Base-by-base conservation (phyloP, 805 yeast genomes). In the Kluyveromyces siamensis region DNA sequence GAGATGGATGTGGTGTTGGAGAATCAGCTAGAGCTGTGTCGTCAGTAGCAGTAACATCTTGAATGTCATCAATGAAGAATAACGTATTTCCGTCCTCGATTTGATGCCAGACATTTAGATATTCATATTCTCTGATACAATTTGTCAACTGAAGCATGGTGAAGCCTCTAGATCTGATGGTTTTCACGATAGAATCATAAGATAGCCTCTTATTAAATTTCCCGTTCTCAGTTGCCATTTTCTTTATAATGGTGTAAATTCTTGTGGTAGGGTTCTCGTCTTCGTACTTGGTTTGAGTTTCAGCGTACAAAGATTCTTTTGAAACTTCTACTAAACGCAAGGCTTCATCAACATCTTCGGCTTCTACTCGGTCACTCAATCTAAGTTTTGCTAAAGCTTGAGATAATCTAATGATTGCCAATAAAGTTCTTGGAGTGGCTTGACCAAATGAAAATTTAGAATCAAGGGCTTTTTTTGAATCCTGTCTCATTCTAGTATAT, bases 341-440 rank as follows among this genome's bases (percentile, higher is more conserved):
- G 0, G 99, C 96, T 70, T 93, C 99, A 61, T 93, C 98, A 39
- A 93, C 96, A 67, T 93, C 98, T 50, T 79, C 86, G 40, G 74
- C 69, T 33, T 72, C 74, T 8, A 93, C 98, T 17, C 62, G 69
- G 52, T 83, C 75, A 50, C 83, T 82, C 63, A 93, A 87, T 61
- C 97, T 76, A 50, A 93, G 74, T 59, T 96, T 77, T 0, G 99
- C 98, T 53, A 87, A 74, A 1, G 97, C 99, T 70, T 91, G 98
- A 1, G 99, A 79, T 75, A 93, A 74, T 71, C 99, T 83, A 56
- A 93, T 71, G 45, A 95, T 83, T 57, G 93, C 98, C 50, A 93
- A 74, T 53, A 93, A 74, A 2, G 98, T 89, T 73, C 99, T 83
- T 50, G 98, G 97, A 1, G 99, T 90, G 18, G 95, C 84, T 68